A percentile compares a stretch with the other conserved stretches of the same genome.
These are phyloP conservation scores for Quercus rubra DNA, from an alignment of 306 rosid species.

Conservation along the genomic window DNA sequence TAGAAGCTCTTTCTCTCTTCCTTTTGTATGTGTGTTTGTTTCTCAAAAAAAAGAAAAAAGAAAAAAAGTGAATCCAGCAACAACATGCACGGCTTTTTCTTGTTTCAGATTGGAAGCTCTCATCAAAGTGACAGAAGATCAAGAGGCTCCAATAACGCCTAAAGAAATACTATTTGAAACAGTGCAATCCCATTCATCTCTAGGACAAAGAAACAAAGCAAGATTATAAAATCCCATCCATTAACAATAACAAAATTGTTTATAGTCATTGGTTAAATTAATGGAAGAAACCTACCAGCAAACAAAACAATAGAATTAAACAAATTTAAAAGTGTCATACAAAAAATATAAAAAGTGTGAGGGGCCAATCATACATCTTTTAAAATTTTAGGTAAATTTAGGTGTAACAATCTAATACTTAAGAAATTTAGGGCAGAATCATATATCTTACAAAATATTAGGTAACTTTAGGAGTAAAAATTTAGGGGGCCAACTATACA, in stretches of 20 bases:
- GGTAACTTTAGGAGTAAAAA: too few relatives aligned
- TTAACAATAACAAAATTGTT: not conserved
- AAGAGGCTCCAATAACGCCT: slow-evolving; percentile 82
- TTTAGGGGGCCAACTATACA: too few relatives aligned
- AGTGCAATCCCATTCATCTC: not conserved
- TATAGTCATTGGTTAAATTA: not conserved
- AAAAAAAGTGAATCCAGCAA: slow-evolving; percentile 55
- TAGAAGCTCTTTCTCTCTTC: too few relatives aligned
- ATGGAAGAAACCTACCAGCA: slow-evolving; percentile 52
- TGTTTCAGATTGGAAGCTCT: slow-evolving; percentile 37
- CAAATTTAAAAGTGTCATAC: too few relatives aligned
- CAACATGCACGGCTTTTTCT: slow-evolving; percentile 52
- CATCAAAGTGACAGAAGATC: slow-evolving; percentile 72
- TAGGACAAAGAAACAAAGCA: not conserved
- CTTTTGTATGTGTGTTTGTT: too few relatives aligned
- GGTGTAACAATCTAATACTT: too few relatives aligned
- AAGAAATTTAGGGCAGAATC: too few relatives aligned
- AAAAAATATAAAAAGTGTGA: too few relatives aligned
- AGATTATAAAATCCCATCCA: not conserved
- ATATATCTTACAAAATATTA: too few relatives aligned
- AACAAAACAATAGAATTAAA: slow-evolving; percentile 57
- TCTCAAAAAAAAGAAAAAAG: too few relatives aligned
- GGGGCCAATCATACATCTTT: too few relatives aligned
- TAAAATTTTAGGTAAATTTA: too few relatives aligned
- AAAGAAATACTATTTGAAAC: slow-evolving; percentile 17